A percentile compares a stretch with the other conserved stretches of the same genome.
Evolutionary conservation across 176 grass and related monocot genomes (phyloP).

Genomic region (Carex cristatella): DNA sequence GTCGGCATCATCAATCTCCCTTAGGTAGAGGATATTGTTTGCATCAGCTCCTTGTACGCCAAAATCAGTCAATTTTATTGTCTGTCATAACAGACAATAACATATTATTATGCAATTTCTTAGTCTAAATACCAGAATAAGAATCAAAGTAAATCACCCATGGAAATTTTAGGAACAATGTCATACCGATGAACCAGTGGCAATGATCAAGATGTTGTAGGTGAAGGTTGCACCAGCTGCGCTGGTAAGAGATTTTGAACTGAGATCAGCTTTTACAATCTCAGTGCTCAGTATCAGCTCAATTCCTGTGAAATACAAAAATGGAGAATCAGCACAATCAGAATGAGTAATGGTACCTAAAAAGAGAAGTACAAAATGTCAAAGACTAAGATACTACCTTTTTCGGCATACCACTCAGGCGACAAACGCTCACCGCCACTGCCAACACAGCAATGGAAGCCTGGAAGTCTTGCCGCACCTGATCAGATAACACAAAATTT

Average conservation of each 20-base stretch:
- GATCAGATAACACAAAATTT: constrained; percentile 14
- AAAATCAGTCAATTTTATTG: constrained; percentile 84
- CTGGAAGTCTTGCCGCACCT: constrained; percentile 92
- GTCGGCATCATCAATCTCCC: constrained; percentile 85
- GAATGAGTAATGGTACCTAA: not conserved
- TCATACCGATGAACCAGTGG: constrained; percentile 85
- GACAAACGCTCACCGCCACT: constrained; percentile 78
- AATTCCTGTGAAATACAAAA: constrained; percentile 53
- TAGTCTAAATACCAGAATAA: not conserved
- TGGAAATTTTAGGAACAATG: constrained; percentile 8
- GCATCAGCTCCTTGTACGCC: constrained; percentile 77
- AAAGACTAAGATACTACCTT: constrained; percentile 44
- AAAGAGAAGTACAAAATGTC: not conserved
- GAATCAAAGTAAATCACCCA: not conserved
- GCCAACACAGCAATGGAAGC: constrained; percentile 87
- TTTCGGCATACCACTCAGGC: constrained; percentile 95
- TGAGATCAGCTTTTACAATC: constrained; percentile 88
- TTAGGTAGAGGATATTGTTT: constrained; percentile 87
- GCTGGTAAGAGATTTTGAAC: constrained; percentile 67
- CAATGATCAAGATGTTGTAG: constrained; percentile 78
- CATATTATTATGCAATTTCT: constrained; percentile 20
- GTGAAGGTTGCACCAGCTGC: constrained; percentile 66
- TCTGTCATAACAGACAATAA: constrained; percentile 22
- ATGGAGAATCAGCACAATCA: not conserved
- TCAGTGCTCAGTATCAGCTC: constrained; percentile 87